Evolutionary conservation across 768 basidiomycete species (phyloP), one percentile per base, ranked within the genome.

Genomic region (Phaeotremella skinneri): DNA sequence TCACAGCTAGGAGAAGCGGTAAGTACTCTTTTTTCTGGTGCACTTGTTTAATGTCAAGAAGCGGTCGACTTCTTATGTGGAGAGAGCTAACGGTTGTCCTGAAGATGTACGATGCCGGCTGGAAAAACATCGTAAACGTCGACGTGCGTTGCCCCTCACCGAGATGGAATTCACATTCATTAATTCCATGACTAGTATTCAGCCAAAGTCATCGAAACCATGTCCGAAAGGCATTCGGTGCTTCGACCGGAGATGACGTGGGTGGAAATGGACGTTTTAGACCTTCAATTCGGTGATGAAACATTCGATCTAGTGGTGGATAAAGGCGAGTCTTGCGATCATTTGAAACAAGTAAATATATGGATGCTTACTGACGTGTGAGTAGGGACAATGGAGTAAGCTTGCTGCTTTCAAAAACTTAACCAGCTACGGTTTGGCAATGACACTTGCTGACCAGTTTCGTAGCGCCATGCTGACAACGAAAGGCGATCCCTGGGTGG

Each of bases 401-500:
- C 17, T 23, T 26, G 17, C 30, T 31, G 26, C 14, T 34, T 26
- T 37, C 60, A 41, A 55, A 41, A 1, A 16, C 2, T 37, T 7
- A 5, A 5, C 26, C 39, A 73, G 75, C 74, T 0, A 75, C 74
- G 3, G 75, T 77, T n/a, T n/a, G n/a, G 76, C 72, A 77, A 63
- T 66, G 51, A 47, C 63, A 49, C 42, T 11, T 43, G 16, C 45
- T 52, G 50, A 50, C 41, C 16, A 17, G 1, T 9, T 21, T 20
- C 16, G 21, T 48, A 76, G 74, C 56, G 76, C 76, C 0, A 76
- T 78, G 73, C 61, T 78, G 52, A 76, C 76, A 20, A 76, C 67
- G 3, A 76, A 76, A 54, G 74, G 75, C 0, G 77, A 78, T 67
- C 73, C 74, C 50, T 78, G 77, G 77, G 77, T 76, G 52, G 41